Evolutionary conservation across 306 rosid genomes (phyloP).

Genomic region (Potentilla sterilis): DNA sequence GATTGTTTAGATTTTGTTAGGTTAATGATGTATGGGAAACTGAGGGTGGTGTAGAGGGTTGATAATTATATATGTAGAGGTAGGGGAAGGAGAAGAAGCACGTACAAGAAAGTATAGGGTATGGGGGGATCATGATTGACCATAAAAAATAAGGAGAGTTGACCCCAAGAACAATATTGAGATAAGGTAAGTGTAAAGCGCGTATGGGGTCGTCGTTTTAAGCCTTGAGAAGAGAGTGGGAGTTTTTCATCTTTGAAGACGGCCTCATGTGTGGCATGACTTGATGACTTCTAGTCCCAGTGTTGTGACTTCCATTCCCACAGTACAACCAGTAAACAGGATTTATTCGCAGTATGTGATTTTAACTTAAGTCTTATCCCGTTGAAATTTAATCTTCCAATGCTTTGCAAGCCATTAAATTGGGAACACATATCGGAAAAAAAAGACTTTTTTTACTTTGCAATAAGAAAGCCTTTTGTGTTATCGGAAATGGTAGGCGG

Average conservation of each 20-base stretch:
- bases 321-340: not conserved
- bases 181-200: not conserved
- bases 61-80: constrained; percentile 1
- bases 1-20: not conserved
- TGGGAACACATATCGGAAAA: no score
- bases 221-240: not conserved
- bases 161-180: not conserved
- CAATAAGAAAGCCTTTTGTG: no score
- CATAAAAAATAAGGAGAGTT: not conserved
- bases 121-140: not conserved
- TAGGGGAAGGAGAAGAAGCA: not conserved
- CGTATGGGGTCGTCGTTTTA: not conserved
- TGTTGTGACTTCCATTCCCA: not conserved
- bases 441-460: no score
- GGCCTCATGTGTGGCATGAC: not conserved
- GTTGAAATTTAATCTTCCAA: no score
- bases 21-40: not conserved
- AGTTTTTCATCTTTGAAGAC: not conserved
- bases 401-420: no score
- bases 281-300: not conserved
- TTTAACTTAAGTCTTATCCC: no score
- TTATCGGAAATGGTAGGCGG: no score
- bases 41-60: not conserved
- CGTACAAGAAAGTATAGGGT: not conserved
- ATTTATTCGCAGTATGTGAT: not conserved